Evolutionary conservation across 2,329 filamentous ascomycete species (phyloP).

Genomic region (Xylariales sp.): DNA sequence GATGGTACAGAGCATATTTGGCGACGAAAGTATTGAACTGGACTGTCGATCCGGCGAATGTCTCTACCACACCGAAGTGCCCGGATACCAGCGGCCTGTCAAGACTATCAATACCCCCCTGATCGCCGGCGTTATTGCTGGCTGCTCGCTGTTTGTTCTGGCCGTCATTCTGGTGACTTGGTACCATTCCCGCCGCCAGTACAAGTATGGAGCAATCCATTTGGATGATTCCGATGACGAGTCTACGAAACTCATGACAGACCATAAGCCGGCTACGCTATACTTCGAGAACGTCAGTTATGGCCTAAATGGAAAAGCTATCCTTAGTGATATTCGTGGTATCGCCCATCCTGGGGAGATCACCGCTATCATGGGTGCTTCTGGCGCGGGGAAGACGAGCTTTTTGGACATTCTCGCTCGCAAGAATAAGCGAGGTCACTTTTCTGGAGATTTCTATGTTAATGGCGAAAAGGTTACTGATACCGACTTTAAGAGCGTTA

Average conservation of each 20-base stretch:
- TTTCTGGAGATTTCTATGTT: slow-evolving; percentile 85
- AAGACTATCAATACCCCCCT: slow-evolving; percentile 97
- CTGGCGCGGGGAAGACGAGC: slow-evolving; percentile 95
- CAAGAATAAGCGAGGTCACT: slow-evolving; percentile 91
- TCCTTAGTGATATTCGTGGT: slow-evolving; percentile 82
- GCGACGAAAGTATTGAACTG: slow-evolving; percentile 88
- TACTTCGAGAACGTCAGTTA: slow-evolving; percentile 92
- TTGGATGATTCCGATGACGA: slow-evolving; percentile 94
- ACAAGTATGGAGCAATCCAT: slow-evolving; percentile 77
- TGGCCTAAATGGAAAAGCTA: slow-evolving; percentile 85
- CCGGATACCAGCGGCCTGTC: slow-evolving; percentile 87
- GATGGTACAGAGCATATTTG: slow-evolving; percentile 88
- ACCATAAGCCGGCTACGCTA: slow-evolving; percentile 90
- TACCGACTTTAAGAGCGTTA: slow-evolving; percentile 86
- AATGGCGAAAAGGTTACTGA: slow-evolving; percentile 92
- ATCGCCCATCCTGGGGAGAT: slow-evolving; percentile 95
- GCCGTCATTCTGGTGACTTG: slow-evolving; percentile 84
- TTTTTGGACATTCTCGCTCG: slow-evolving; percentile 95
- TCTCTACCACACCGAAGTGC: slow-evolving; percentile 90
- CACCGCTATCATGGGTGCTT: slow-evolving; percentile 97
- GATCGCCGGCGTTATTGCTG: slow-evolving; percentile 92
- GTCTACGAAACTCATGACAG: slow-evolving; percentile 83
- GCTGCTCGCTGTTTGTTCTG: slow-evolving; percentile 87
- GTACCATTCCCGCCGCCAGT: slow-evolving; percentile 84
- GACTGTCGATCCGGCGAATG: slow-evolving; percentile 90